Percentiles rank a stretch among this genome's conserved stretches.
phyloP scores from a whole-genome alignment of 306 rosid species.

The Glycyrrhiza uralensis region DNA sequence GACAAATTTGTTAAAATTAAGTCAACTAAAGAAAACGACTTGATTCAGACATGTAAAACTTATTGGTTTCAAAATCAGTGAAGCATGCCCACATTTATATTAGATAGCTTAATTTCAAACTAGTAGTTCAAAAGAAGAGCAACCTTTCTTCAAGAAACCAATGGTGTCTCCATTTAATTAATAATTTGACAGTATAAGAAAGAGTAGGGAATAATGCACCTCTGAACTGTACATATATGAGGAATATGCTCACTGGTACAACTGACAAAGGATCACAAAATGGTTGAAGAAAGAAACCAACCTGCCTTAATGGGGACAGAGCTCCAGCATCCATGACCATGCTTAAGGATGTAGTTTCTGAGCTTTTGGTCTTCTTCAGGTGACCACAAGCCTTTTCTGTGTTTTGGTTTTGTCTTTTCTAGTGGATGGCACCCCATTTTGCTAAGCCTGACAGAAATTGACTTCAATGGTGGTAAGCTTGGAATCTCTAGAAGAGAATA shows the following conservation, averaged over 20 bases:
- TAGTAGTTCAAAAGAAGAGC: background rate
- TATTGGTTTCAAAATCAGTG: background rate
- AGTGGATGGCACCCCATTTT: conserved; percentile 64
- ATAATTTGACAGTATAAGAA: background rate
- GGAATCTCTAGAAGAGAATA: conserved; percentile 14
- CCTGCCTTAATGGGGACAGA: conserved; percentile 80
- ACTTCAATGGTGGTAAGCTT: conserved; percentile 13
- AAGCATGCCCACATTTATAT: conserved; percentile 25
- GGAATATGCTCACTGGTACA: background rate
- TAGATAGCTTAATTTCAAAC: background rate
- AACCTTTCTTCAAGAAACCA: background rate
- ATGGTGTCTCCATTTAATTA: background rate
- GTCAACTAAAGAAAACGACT: background rate
- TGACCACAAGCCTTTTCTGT: conserved; percentile 90
- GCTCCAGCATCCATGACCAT: conserved; percentile 95
- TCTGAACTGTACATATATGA: background rate
- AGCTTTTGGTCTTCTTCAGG: conserved; percentile 96
- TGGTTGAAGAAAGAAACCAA: conserved; percentile 28
- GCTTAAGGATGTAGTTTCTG: conserved; percentile 52
- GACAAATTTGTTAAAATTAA: background rate
- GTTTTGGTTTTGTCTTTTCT: conserved; percentile 62
- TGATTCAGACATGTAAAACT: background rate
- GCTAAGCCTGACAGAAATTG: background rate
- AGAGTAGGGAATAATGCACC: background rate
- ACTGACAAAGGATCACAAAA: background rate